These are phyloP conservation scores for Myriangium duriaei DNA, from an alignment of 2,329 filamentous ascomycete genomes.

Conservation along the genomic window DNA sequence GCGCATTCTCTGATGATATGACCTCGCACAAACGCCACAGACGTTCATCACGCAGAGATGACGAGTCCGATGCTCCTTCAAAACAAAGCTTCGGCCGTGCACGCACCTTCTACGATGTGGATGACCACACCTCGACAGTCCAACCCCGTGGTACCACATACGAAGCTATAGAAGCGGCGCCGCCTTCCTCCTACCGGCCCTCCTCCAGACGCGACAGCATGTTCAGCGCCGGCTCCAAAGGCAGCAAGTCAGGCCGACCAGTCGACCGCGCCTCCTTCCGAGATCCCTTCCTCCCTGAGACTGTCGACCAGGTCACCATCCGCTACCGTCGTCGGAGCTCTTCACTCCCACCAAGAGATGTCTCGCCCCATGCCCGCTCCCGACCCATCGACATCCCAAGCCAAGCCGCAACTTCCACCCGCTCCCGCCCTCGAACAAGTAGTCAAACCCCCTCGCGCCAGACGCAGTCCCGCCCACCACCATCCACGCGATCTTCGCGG, in stretches of 20 bases:
- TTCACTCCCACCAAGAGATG: neutral
- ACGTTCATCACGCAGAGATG: constrained; percentile 6
- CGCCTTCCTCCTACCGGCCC: neutral
- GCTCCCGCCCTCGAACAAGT: neutral
- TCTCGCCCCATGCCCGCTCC: too few species aligned
- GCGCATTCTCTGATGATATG: constrained; percentile 22
- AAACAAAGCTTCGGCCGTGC: neutral
- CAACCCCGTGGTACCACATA: too few species aligned
- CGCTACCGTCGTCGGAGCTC: neutral
- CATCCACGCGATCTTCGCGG: too few species aligned
- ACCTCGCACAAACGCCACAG: neutral
- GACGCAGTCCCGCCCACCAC: neutral
- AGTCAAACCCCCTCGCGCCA: neutral
- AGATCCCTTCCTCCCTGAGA: neutral
- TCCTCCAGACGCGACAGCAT: constrained; percentile 14
- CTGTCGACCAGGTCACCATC: neutral
- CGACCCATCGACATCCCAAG: too few species aligned
- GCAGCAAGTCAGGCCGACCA: constrained; percentile 13
- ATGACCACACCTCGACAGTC: too few species aligned
- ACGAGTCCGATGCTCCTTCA: constrained; percentile 1
- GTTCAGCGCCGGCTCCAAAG: constrained; percentile 11
- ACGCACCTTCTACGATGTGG: neutral
- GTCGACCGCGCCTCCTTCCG: neutral
- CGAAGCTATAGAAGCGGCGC: too few species aligned
- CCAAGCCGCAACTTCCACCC: too few species aligned